Base-by-base conservation (phyloP, 2,329 filamentous ascomycete genomes). In the Cladobotryum mycophilum region DNA sequence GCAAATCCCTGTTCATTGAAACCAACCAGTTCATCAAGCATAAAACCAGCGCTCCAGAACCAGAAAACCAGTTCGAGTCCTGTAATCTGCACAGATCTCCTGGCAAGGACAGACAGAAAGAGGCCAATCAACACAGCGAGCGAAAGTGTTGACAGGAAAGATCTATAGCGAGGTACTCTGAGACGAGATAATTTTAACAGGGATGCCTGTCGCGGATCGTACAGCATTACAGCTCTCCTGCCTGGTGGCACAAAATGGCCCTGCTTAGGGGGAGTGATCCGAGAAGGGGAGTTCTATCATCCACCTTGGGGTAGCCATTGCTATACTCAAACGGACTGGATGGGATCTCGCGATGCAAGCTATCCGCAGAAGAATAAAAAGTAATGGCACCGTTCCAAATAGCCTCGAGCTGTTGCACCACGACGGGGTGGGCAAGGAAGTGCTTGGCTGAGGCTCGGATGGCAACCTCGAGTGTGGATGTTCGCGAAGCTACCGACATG, bases 1-100 rank as follows among this genome's bases (percentile, higher is more conserved):
- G 90, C 91, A 66, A 96, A 96, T 3, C 92, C 92, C 69, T 96
- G 90, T 67, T 97, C 92, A 58, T 91, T 96, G 75, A 96, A 96
- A 11, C 91, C 91, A 15, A 96, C 90, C 18, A 97, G 80, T 69
- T 96, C 92, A 62, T 96, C 92, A 33, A 96, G 81, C 89, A 96
- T 95, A 68, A 95, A 96, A 1, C 92, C 92, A 22, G 89, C 89
- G 64, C 89, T 95, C 91, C 92, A 97, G 67, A 96, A 89, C 92
- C 92, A 97, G 69, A 97, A 96, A 12, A 96, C 67, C 14, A 96
- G 74, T 66, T 97, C 92, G 9, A 96, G 73, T 0, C 81, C 80
- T 1, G 89, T 95, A 61, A 97, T 96, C 47, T 84, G 79, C 48
- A 85, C 78, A 3, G 89, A 92, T 53, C 88, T 81, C 62, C 88